Conservation (phyloP, 2,329 filamentous ascomycete species). For the Leptographium procerum region DNA sequence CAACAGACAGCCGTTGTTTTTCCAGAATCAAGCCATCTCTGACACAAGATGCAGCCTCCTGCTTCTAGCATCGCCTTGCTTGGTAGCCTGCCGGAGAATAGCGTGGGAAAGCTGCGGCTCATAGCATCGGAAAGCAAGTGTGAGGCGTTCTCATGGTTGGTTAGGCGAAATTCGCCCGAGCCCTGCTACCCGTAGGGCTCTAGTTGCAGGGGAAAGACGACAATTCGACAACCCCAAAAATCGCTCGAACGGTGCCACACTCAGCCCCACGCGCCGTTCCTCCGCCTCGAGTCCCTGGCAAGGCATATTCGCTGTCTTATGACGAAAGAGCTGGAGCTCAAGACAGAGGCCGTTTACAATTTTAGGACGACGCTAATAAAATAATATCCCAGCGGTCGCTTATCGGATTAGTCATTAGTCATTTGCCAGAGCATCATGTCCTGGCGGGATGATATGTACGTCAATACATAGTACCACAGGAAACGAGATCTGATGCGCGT, state of each 20-base stretch:
- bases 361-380: too few species aligned
- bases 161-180: background rate
- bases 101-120: background rate
- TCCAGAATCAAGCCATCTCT: background rate
- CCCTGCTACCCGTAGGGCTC: background rate
- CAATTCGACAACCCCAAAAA: background rate
- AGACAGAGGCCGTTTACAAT: too few species aligned
- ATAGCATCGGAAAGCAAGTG: background rate
- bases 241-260: conserved; percentile 1
- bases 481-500: background rate
- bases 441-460: too few species aligned
- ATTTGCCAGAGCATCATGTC: too few species aligned
- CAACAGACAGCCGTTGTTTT: too few species aligned
- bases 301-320: conserved; percentile 7
- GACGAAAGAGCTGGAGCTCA: background rate
- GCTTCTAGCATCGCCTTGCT: background rate
- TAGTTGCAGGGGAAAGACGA: background rate
- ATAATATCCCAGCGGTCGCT: too few species aligned
- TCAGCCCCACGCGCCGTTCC: conserved; percentile 11
- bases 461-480: too few species aligned
- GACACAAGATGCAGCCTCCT: background rate
- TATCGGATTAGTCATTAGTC: too few species aligned
- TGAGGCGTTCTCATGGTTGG: background rate
- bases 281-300: conserved; percentile 2
- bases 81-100: background rate